Base-by-base conservation (phyloP, 768 basidiomycete genomes). In the Agaricus subrufescens region DNA sequence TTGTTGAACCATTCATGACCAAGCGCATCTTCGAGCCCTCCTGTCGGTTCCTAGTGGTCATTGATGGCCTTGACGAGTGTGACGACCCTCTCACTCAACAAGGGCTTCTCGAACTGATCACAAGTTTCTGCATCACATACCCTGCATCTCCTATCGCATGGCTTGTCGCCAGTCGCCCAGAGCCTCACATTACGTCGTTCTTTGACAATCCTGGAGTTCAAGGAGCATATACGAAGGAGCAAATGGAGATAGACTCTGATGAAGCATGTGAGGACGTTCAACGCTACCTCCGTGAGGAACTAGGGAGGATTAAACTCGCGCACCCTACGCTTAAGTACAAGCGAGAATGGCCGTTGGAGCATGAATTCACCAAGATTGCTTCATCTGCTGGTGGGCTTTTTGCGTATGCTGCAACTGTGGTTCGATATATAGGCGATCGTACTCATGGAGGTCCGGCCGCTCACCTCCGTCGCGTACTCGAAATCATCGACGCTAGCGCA, bases 331-430 rank as follows among this genome's bases (percentile, higher is more conserved):
- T 23, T 2, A 27, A 12, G 7, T 6, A 15, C 43, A 10, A 6
- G 10, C 14, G 48, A 1, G 38, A 43, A 11, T 69, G 67, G 68
- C 68, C 67, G 2, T 8, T 47, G 9, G 15, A 45, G 0, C 44
- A 57, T 9, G 38, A 57, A 2, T 42, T 65, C 3, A 38, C 59
- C 4, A 23, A 11, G 1, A 54, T 69, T 1, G 59, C 61, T 1
- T 12, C 58, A 3, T 64, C 60, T 26, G 60, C 68, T 3, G 61
- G 58, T 3, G 65, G 67, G 9, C 61, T 61, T 42, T 69, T 68
- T 44, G 63, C 69, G 31, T 68, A 67, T 34, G 63, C 60, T 2
- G 57, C 65, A 1, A 65, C 63, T 7, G 60, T 61, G 25, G 39
- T 66, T 6, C 59, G 62, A 19, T 68, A 60, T 52, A 56, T 67